Evolutionary conservation across 768 basidiomycete genomes (phyloP).

Genomic region (Trametes villosa): DNA sequence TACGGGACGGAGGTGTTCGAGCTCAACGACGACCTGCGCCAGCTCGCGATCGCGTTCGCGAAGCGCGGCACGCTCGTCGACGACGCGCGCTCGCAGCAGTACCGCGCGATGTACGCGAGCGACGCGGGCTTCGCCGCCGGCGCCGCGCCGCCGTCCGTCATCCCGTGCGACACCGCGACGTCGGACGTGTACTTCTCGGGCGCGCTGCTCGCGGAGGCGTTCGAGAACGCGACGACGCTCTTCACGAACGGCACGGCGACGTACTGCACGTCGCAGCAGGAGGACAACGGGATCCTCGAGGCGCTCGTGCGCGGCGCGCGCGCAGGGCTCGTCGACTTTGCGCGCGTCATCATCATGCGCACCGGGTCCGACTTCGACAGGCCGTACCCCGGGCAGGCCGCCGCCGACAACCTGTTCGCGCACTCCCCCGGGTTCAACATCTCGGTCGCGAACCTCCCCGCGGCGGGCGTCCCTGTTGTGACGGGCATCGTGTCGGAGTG

Average conservation of each 20-base stretch:
- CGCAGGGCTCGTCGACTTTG: constrained; percentile 41
- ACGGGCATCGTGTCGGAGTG: constrained; percentile 41
- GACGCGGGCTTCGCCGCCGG: constrained; percentile 34
- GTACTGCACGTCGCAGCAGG: constrained; percentile 43
- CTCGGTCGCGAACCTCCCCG: constrained; percentile 41
- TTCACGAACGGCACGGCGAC: constrained; percentile 39
- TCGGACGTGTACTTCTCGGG: constrained; percentile 44
- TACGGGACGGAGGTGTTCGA: constrained; percentile 52
- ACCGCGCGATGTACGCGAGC: constrained; percentile 37
- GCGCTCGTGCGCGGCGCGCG: constrained; percentile 41
- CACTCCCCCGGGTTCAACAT: constrained; percentile 38
- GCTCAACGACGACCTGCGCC: constrained; percentile 46
- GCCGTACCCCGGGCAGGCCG: constrained; percentile 25
- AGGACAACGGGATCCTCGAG: constrained; percentile 46
- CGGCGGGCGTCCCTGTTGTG: constrained; percentile 43
- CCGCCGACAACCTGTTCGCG: constrained; percentile 36
- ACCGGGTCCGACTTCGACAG: constrained; percentile 43
- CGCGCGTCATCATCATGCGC: constrained; percentile 43
- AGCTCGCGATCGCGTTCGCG: constrained; percentile 35
- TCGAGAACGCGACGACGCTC: constrained; percentile 42
- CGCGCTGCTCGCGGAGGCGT: constrained; percentile 38
- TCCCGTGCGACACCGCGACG: constrained; percentile 43
- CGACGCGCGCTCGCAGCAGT: constrained; percentile 34
- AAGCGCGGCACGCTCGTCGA: constrained; percentile 40
- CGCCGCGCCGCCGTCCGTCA: constrained; percentile 37